Base-by-base conservation (phyloP, 768 basidiomycete genomes). In the Boletus tylopilopsis region DNA sequence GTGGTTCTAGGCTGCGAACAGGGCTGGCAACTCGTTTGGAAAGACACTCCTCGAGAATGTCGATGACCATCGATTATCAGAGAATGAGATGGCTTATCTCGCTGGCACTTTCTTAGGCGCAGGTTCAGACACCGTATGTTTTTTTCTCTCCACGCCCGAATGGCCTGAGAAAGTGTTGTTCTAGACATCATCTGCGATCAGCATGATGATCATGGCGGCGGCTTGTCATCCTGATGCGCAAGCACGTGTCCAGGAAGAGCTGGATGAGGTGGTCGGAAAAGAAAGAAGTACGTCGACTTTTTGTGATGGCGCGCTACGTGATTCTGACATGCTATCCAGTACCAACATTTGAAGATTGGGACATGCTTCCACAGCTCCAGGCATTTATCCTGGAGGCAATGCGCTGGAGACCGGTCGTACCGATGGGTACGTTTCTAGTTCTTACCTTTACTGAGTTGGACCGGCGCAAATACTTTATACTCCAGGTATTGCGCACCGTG, bases 21-120 rank as follows among this genome's bases (percentile, higher is more conserved):
- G 18, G 3, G 49, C 56, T 12, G 42, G 40, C 16, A 32, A 45
- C 12, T 64, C 76, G 11, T 82, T 82, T 50, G 78, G 71, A 0
- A 76, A 73, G 60, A 77, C 76, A 49, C 72, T 83, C 22, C 58
- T 82, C 3, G 79, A 81, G 50, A 71, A 73, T 5, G 73, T 77
- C 50, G 51, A 60, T 2, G 74, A 77, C 40, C 73, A 79, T 21
- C 73, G 70, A 9, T 71, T 83, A n/a, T 74, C 80, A 4, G 70
- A 79, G 46, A 70, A 77, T 46, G 82, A 85, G 57, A 74, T 76
- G 23, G 77, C 82, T 0, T 85, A 85, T 60, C 74, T 85, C 22
- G 78, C 79, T 0, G 84, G 84, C 0, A 74, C 76, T 32, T 78
- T 85, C 65, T 85, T 82, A 51, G 84, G 84, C 22, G 83, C 82